Conservation (phyloP, 768 basidiomycete genomes). For the Podaxis sp. region DNA sequence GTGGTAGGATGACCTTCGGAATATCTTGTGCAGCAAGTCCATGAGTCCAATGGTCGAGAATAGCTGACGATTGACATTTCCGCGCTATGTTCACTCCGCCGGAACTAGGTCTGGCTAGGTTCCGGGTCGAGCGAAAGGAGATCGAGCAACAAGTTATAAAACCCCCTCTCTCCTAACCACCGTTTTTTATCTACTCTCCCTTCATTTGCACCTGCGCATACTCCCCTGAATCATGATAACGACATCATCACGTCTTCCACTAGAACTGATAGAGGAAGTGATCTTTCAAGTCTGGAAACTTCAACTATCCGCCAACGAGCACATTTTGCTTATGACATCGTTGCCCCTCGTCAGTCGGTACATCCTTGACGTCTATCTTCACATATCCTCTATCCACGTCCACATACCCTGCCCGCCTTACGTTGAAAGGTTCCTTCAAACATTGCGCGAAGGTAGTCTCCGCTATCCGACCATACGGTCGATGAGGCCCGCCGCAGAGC, state of each 20-base stretch:
- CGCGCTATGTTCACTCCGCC: not conserved
- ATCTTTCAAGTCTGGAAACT: constrained; percentile 26
- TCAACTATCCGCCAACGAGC: constrained; percentile 22
- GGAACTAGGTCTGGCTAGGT: not conserved
- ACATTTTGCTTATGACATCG: constrained; percentile 25
- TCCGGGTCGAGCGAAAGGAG: not conserved
- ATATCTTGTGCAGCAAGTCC: not conserved
- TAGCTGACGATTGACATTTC: not conserved
- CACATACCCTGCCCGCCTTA: constrained; percentile 27
- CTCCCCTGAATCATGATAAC: not conserved
- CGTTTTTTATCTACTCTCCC: not conserved
- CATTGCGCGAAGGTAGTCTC: constrained; percentile 2
- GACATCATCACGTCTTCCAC: not conserved
- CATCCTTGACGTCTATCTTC: constrained; percentile 25
- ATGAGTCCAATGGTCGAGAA: not conserved
- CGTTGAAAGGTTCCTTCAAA: constrained; percentile 12
- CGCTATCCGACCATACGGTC: constrained; percentile 6
- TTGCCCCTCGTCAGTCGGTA: constrained; percentile 24
- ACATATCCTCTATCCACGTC: constrained; percentile 25
- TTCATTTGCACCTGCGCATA: not conserved
- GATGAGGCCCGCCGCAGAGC: not conserved
- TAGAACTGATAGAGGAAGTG: constrained; percentile 17
- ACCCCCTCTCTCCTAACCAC: not conserved
- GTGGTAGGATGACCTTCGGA: not conserved
- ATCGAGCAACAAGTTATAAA: not conserved